Base-by-base conservation (phyloP, 2,329 filamentous ascomycete species). In the Colletotrichum graminicola region DNA sequence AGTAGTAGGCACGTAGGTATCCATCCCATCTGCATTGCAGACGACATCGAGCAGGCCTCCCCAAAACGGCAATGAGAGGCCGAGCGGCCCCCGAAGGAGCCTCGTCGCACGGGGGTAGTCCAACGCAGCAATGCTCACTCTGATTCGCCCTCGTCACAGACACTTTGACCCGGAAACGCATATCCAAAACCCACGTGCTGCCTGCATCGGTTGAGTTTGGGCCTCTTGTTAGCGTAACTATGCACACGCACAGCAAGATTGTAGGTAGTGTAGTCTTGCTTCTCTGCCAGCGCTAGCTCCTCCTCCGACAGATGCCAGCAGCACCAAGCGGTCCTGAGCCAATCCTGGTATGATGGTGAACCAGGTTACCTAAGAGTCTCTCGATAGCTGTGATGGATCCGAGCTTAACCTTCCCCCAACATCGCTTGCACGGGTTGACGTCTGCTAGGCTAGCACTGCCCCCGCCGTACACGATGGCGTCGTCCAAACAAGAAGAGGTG, bases 141-240 rank as follows among this genome's bases (percentile, higher is more conserved):
- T 34, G 41, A 51, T 52, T 52, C 61, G 32, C 16, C 23, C 61
- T 45, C 61, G 41, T 51, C 51, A 45, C 34, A 57, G 34, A 52
- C 54, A 52, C 52, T 59, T 23, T 45, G 34, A 16, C 26, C 45
- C 61, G 59, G 54, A 54, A 68, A 68, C 66, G 47, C 66, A 65
- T 54, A 52, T 52, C 55, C 29, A 66, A 47, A 47, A n/a, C 60
- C 67, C 62, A 70, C 62, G 67, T 66, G 67, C 59, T 55, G 32
- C 47, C 45, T 39, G 41, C 62, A 47, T 66, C 62, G 26, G 61
- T 55, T 55, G 62, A 66, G 67, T 55, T 66, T 47, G 62, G 62
- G 23, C 55, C 67, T 55, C 61, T 39, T 36, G 18, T n/a, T 16
- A 43, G 41, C 41, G 11, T 39, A 11, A 3, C 7, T 39, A 12